Conservation (phyloP, 208 protist genomes). For the Crithidia sp. region DNA sequence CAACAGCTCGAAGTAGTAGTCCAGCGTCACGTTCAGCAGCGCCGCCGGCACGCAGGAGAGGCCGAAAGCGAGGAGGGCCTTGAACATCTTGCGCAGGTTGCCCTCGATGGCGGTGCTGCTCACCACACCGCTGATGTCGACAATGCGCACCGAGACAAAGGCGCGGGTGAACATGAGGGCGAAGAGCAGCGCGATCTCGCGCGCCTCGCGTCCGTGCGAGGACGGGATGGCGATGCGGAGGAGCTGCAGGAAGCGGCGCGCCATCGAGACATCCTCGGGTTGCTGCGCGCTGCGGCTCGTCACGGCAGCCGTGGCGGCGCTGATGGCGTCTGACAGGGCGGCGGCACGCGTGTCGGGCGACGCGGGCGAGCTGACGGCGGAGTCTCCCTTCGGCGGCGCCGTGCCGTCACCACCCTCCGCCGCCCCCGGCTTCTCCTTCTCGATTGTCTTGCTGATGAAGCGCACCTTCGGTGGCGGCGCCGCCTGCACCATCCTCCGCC, state of each 20-base stretch:
- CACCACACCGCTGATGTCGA: constrained; percentile 35
- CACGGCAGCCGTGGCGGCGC: background rate
- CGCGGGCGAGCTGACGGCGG: background rate
- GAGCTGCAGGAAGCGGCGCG: constrained; percentile 39
- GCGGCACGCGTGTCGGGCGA: constrained; percentile 11
- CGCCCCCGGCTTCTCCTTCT: background rate
- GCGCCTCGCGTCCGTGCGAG: constrained; percentile 38
- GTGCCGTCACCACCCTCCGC: background rate
- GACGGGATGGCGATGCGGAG: constrained; percentile 60
- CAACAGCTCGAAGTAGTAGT: constrained; percentile 60
- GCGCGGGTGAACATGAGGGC: constrained; percentile 52
- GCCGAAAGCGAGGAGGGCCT: constrained; percentile 36
- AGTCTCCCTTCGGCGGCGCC: background rate
- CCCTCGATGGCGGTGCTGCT: constrained; percentile 40
- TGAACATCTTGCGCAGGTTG: constrained; percentile 33
- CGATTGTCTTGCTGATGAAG: constrained; percentile 12
- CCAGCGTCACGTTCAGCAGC: constrained; percentile 56
- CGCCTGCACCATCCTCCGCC: constrained; percentile 29
- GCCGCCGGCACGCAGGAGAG: constrained; percentile 51
- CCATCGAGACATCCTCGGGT: constrained; percentile 6
- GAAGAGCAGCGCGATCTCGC: constrained; percentile 39
- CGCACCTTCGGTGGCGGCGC: constrained; percentile 22
- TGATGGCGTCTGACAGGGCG: background rate
- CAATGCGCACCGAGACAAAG: constrained; percentile 48
- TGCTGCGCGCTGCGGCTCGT: background rate